Base-by-base conservation (phyloP, 2,329 filamentous ascomycete genomes). In the Lachnellula hyalina region DNA sequence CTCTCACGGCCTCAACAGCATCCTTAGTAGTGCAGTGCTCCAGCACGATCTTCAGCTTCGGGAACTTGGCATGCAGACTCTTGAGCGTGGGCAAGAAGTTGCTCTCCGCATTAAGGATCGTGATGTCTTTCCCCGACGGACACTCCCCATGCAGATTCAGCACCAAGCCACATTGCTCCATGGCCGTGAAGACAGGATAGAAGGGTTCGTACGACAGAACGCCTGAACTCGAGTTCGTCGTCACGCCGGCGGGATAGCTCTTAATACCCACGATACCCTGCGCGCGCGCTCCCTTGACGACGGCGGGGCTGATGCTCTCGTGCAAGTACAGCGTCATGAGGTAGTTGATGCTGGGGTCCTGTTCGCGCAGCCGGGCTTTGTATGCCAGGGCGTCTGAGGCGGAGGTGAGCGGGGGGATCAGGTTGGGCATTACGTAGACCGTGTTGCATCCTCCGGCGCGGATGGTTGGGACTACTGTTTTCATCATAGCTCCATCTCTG, bases 71-170 rank as follows among this genome's bases (percentile, higher is more conserved):
- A 66, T 96, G 89, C 2, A 97, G 80, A 17, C 81, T 79, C 60
- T 81, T 76, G 35, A 96, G 77, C 0, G 86, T 93, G 0, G 92
- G 92, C 8, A 97, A 77, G 74, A 97, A 97, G 2, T 77, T 77
- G 58, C 84, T 80, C 71, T 92, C 88, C 19, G 86, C 86, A 64
- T 86, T 88, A 60, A 90, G 74, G 32, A 82, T 77, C 0, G 79
- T 82, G 56, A 81, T 75, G 42, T 73, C 68, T 47, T 70, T 67
- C 2, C 60, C 63, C 28, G 68, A 70, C 6, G 74, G 86, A n/a
- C 86, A 83, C 73, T 96, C 93, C 61, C 92, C 93, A 70, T 97
- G 92, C n/a, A 97, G 77, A 73, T 96, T 96, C 42, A 95, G 79
- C n/a, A 95, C 81, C 68, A 96, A 77, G 62, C 86, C 84, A 62